Base-by-base conservation (phyloP, 306 rosid genomes). In the Pyrus communis region DNA sequence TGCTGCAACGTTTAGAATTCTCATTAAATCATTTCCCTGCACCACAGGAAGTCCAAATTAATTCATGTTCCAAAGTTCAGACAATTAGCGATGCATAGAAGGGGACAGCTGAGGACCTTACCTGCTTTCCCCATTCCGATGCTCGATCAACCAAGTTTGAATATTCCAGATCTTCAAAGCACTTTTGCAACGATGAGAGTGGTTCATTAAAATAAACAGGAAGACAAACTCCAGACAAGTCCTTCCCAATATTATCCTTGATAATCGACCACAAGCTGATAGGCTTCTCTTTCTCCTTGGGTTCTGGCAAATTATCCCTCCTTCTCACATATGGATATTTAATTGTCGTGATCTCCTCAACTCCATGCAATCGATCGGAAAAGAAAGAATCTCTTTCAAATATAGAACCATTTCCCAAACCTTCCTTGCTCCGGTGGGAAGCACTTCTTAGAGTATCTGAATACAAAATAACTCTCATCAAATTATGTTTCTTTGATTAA, bases 141-240 rank as follows among this genome's bases (percentile, higher is more conserved):
- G 99, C 99, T 82, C 84, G 88, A 86, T 95, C 99, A 78, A 95
- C 98, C 86, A 95, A 86, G 86, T 87, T 83, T 13, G 99, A 95
- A 86, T 95, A 95, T 84, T 95, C 99, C 73, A 95, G 83, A 83
- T 95, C 99, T 90, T 95, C 99, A 81, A 95, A 95, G 84, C 98
- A 95, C 85, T 95, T 95, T 86, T 95, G 99, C 85, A 95, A 82
- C 2, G 99, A 92, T 59, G 99, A 95, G 74, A 95, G 92, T 58
- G 99, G 99, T 84, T 95, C 99, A 74, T 95, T 95, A 86, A 95
- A 95, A 89, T 95, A 95, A 85, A 95, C 98, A 78, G 99, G 98
- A 77, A 95, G 99, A 83, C 99, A 95, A 81, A 95, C 99, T 77
- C 99, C 99, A 79, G 97, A 95, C 77, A 95, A 91, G 89, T 95